Evolutionary conservation across 1,139 yeast species (phyloP).

Genomic region (Kodamaea suecica): DNA sequence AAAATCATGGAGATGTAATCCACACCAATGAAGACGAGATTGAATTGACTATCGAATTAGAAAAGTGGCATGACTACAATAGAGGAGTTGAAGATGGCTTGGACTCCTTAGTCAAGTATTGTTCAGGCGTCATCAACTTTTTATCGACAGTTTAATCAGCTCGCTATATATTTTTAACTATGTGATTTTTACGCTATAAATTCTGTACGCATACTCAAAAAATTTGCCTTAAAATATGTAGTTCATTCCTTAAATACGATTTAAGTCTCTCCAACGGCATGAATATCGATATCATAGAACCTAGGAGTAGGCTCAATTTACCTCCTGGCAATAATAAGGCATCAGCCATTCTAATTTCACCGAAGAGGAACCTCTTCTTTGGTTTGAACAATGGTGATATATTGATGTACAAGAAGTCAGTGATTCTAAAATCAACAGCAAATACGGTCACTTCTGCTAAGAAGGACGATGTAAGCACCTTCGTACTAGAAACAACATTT

Average conservation of each 20-base stretch:
- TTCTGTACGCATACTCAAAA: too few relatives aligned
- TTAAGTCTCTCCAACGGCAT: too few relatives aligned
- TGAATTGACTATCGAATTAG: constrained; percentile 42
- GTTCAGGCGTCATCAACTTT: constrained; percentile 69
- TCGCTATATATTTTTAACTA: too few relatives aligned
- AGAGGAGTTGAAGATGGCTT: constrained; percentile 43
- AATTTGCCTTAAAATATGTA: too few relatives aligned
- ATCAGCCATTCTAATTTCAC: constrained; percentile 25
- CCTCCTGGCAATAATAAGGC: constrained; percentile 9
- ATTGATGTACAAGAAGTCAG: constrained; percentile 16
- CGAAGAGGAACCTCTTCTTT: constrained; percentile 25
- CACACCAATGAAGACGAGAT: constrained; percentile 43
- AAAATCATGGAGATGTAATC: constrained; percentile 80
- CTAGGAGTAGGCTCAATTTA: constrained; percentile 27
- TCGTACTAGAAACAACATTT: constrained; percentile 21
- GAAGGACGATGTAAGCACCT: constrained; percentile 10
- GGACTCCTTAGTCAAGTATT: constrained; percentile 73
- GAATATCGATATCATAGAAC: constrained; percentile 36
- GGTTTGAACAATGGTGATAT: constrained; percentile 41
- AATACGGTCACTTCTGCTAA: not conserved
- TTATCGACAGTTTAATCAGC: constrained; percentile 12
- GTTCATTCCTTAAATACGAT: too few relatives aligned
- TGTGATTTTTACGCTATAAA: too few relatives aligned
- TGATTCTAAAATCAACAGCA: constrained; percentile 1
- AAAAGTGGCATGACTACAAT: constrained; percentile 49